A percentile compares a stretch with the other conserved stretches of the same genome.
These are phyloP conservation scores for Coccomyxa sp. DNA, from an alignment of 139 green algal species.

Conservation along the genomic window DNA sequence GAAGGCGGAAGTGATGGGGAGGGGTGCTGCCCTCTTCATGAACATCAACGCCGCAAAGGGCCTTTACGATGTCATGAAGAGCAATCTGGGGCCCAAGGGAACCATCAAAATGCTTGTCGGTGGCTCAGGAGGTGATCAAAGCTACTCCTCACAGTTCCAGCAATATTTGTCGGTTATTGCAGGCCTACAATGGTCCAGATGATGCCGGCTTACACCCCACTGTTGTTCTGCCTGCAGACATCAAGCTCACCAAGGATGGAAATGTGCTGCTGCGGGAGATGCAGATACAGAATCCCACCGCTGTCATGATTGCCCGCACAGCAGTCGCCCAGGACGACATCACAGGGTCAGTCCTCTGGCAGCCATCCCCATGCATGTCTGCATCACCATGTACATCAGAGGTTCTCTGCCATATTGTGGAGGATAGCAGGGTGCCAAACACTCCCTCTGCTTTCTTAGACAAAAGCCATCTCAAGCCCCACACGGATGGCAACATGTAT, in stretches of 20 bases:
- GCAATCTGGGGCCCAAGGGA: slow-evolving; percentile 94
- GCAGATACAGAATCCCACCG: slow-evolving; percentile 99
- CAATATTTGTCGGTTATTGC: too few relatives aligned
- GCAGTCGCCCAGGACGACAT: slow-evolving; percentile 97
- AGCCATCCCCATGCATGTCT: too few relatives aligned
- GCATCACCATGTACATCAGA: too few relatives aligned
- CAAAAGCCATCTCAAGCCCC: too few relatives aligned
- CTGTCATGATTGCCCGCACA: slow-evolving; percentile 97
- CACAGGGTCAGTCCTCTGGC: slow-evolving; percentile 69
- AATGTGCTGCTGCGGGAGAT: slow-evolving; percentile 95
- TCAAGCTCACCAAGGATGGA: slow-evolving; percentile 98
- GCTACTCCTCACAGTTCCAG: too few relatives aligned
- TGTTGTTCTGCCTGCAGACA: slow-evolving; percentile 54
- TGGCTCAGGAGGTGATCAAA: slow-evolving; percentile 83
- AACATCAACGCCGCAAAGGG: slow-evolving; percentile 99
- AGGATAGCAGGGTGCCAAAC: too few relatives aligned
- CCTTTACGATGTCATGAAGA: slow-evolving; percentile 97
- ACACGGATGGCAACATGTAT: background rate
- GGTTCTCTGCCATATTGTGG: too few relatives aligned
- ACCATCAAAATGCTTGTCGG: slow-evolving; percentile 99
- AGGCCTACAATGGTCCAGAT: too few relatives aligned
- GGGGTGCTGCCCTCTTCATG: slow-evolving; percentile 92
- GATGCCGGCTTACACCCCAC: background rate
- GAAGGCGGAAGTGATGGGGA: slow-evolving; percentile 92
- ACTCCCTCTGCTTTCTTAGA: too few relatives aligned